Conservation (phyloP, 495 filamentous ascomycete genomes). For the Penicillium tannophilum region DNA sequence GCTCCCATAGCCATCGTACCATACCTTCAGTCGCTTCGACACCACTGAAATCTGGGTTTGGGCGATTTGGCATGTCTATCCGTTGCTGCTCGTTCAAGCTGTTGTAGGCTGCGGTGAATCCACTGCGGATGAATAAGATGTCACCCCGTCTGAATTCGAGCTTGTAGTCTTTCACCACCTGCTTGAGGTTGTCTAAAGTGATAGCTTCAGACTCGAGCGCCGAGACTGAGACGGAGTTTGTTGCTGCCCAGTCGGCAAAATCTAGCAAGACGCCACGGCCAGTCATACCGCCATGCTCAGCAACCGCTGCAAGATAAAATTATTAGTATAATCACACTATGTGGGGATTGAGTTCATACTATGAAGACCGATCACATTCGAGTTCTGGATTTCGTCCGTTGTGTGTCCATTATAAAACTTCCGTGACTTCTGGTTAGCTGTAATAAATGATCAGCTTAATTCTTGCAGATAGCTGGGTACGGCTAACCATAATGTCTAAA, state of each 20-base stretch:
- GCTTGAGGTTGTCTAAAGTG: slow-evolving; percentile 33
- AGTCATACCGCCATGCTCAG: slow-evolving; percentile 39
- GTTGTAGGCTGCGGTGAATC: slow-evolving; percentile 43
- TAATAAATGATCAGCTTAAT: background rate
- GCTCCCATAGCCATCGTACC: slow-evolving; percentile 47
- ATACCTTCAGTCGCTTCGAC: slow-evolving; percentile 40
- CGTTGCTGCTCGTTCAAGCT: slow-evolving; percentile 27
- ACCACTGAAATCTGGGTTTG: slow-evolving; percentile 35
- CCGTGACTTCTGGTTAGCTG: slow-evolving; percentile 47
- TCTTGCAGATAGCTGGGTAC: background rate
- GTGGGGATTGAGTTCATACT: slow-evolving; percentile 30
- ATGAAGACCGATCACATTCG: slow-evolving; percentile 30
- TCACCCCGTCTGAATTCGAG: slow-evolving; percentile 46
- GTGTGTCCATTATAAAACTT: slow-evolving; percentile 64
- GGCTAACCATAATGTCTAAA: slow-evolving; percentile 47
- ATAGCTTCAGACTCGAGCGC: slow-evolving; percentile 38
- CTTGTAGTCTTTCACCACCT: slow-evolving; percentile 33
- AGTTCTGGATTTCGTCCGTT: slow-evolving; percentile 55
- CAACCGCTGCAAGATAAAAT: slow-evolving; percentile 17
- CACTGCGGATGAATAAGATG: slow-evolving; percentile 51
- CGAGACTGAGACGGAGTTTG: slow-evolving; percentile 29
- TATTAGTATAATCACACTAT: background rate
- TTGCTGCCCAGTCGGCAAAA: slow-evolving; percentile 50
- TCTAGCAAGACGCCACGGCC: slow-evolving; percentile 55
- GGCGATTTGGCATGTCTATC: slow-evolving; percentile 21